These are phyloP conservation scores for Madurella fahalii DNA, from an alignment of 2,329 filamentous ascomycete species.

Conservation along the genomic window DNA sequence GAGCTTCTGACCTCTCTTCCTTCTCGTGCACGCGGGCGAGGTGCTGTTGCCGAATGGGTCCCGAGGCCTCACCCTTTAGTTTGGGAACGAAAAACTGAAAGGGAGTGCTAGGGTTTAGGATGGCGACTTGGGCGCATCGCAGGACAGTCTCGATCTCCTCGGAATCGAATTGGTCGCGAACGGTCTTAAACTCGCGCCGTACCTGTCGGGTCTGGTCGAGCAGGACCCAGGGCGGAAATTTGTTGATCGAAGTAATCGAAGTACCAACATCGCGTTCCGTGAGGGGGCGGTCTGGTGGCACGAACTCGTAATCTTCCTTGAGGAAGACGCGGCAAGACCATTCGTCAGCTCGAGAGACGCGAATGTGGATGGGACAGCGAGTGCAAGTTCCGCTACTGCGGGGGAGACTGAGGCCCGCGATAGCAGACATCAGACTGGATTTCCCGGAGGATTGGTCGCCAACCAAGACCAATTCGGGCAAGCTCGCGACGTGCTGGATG, in stretches of 20 bases:
- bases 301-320: constrained; percentile 59
- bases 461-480: constrained; percentile 78
- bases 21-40: constrained; percentile 23
- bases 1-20: constrained; percentile 48
- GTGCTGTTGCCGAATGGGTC: constrained; percentile 14
- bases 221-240: constrained; percentile 63
- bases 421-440: constrained; percentile 62
- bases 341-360: constrained; percentile 54
- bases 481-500: constrained; percentile 63
- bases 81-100: constrained; percentile 52
- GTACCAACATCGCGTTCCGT: constrained; percentile 40
- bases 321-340: constrained; percentile 70
- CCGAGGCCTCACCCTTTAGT: constrained; percentile 26
- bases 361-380: constrained; percentile 75
- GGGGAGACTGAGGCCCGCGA: constrained; percentile 67
- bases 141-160: constrained; percentile 63
- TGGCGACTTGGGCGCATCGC: constrained; percentile 70
- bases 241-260: constrained; percentile 39
- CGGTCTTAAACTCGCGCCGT: constrained; percentile 55
- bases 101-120: constrained; percentile 61
- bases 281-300: constrained; percentile 38
- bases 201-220: constrained; percentile 40
- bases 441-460: constrained; percentile 86
- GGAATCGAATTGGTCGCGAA: constrained; percentile 56
- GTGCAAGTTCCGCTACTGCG: constrained; percentile 72